Conservation (phyloP, 192 early-diverging fungal genomes). For the Rhizophagus clarus region DNA sequence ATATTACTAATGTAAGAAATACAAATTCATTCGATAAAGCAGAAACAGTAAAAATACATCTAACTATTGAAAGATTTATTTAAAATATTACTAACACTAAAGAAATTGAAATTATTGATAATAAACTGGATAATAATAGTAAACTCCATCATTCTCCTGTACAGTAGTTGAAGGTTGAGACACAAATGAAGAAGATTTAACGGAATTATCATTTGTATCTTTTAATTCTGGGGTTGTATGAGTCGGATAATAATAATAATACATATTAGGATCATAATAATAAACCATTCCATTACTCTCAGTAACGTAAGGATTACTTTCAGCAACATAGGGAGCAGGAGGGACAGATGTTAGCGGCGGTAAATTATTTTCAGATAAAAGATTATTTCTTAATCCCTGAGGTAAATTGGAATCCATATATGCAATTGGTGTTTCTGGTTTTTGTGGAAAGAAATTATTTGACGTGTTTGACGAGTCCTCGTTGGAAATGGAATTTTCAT, state of each 20-base stretch:
- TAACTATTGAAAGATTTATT: background rate
- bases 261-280: conserved; percentile 33
- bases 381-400: background rate
- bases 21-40: background rate
- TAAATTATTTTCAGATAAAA: conserved; percentile 1
- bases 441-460: background rate
- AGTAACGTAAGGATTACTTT: background rate
- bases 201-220: background rate
- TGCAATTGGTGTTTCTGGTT: background rate
- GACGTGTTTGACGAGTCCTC: background rate
- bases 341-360: background rate
- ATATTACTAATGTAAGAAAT: too few relatives aligned
- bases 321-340: background rate
- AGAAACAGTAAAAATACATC: background rate
- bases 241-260: conserved; percentile 17
- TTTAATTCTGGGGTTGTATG: background rate
- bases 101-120: background rate
- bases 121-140: background rate
- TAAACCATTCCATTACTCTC: conserved; percentile 25
- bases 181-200: background rate
- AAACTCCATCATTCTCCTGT: background rate
- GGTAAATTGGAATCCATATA: conserved; percentile 3
- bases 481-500: background rate
- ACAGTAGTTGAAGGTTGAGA: background rate
- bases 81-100: background rate